Evolutionary conservation across 208 protist genomes (phyloP), one percentile per base, ranked within the genome.

Genomic region (Endotrypanum monterogeii): DNA sequence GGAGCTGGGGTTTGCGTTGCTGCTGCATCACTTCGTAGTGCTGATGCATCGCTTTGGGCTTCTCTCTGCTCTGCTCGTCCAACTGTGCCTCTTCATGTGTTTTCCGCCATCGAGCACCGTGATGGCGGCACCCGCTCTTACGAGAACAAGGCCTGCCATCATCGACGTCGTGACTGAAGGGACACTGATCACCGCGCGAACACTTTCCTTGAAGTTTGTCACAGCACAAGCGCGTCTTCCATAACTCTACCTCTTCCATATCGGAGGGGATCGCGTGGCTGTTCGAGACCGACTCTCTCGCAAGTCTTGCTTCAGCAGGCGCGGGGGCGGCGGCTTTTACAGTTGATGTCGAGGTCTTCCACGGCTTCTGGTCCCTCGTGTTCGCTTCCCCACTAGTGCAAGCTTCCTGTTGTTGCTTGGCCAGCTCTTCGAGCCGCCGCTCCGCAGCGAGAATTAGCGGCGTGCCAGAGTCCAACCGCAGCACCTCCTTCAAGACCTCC

Each of bases 401-500:
- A n/a, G 54, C 50, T 20, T 56, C 25, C 3, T 56, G 73, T 14
- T 67, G 70, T 56, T 44, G 51, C 63, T 76, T 46, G 32, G 54
- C 73, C n/a, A 86, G 57, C 18, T 69, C 35, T 30, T 66, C 66
- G 48, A 90, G 81, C 0, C 89, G 89, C 62, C 89, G 86, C 76
- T 91, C 84, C 16, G 86, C 88, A 0, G 89, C 93, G 20, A 81
- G 79, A 69, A 96, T 95, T 18, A 97, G 80, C 1, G 93, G 93
- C 1, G 65, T 75, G 35, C 85, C 87, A 14, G 89, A 94, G 70
- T 94, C 89, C 2, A 78, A 48, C 44, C 73, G 69, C 30, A 97
- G 87, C 46, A 97, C 91, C 73, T 94, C 83, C 62, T 89, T 73
- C 74, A 97, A 80, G 30, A 91, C 84, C 52, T 82, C 78, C 81